These are phyloP conservation scores for Sinapis alba DNA, from an alignment of 441 rosid genomes.

Conservation along the genomic window DNA sequence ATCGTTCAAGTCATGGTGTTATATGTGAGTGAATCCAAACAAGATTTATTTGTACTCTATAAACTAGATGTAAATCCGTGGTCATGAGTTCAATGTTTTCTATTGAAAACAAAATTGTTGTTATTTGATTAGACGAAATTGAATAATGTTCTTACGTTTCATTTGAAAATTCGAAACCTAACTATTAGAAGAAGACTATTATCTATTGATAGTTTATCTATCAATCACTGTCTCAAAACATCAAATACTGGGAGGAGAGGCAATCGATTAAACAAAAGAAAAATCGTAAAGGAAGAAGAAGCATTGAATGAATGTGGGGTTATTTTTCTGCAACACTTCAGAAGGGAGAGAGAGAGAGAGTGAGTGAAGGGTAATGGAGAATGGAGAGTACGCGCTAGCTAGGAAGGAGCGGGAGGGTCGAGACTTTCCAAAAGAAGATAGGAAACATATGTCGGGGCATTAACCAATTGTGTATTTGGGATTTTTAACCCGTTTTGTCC, in stretches of 20 bases:
- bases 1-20: too few relatives aligned
- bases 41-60: too few relatives aligned
- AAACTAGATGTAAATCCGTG: too few relatives aligned
- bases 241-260: constrained; percentile 15
- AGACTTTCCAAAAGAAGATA: constrained; percentile 40
- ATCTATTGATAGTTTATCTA: constrained; percentile 22
- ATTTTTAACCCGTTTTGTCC: constrained; percentile 69
- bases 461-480: constrained; percentile 49
- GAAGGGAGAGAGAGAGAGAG: background rate
- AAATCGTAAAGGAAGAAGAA: constrained; percentile 26
- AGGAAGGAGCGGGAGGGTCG: constrained; percentile 21
- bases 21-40: too few relatives aligned
- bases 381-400: constrained; percentile 35
- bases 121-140: too few relatives aligned
- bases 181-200: too few relatives aligned
- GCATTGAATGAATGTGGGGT: constrained; percentile 37
- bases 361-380: constrained; percentile 15
- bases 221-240: constrained; percentile 22
- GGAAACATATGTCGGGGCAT: constrained; percentile 35
- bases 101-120: too few relatives aligned
- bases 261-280: constrained; percentile 21
- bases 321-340: background rate
- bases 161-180: too few relatives aligned
- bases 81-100: too few relatives aligned
- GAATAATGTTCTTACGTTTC: too few relatives aligned